Evolutionary conservation across 192 early-diverging fungal species (phyloP).

Genomic region (Lobosporangium transversale): DNA sequence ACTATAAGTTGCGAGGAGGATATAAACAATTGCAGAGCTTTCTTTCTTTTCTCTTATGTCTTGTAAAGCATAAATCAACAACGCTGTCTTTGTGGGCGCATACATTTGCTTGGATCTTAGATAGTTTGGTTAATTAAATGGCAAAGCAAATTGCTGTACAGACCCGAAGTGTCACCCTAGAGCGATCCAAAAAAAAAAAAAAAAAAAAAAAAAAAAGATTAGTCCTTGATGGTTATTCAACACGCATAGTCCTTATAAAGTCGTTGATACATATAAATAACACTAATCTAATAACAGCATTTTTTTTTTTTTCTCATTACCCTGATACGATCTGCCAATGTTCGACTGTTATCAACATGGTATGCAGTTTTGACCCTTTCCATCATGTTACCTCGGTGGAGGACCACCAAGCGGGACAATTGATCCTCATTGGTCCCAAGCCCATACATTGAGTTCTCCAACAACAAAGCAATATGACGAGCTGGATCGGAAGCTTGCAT

Average conservation of each 20-base stretch:
- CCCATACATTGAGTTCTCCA: constrained; percentile 43
- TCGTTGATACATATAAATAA: too few species aligned
- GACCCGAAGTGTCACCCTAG: constrained; percentile 50
- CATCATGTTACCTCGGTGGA: constrained; percentile 45
- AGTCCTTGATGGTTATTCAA: background rate
- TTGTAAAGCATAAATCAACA: background rate
- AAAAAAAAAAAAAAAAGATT: background rate
- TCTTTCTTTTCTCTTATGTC: background rate
- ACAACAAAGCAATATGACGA: constrained; percentile 30
- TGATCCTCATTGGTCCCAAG: constrained; percentile 52
- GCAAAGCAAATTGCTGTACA: constrained; percentile 45
- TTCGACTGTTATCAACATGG: constrained; percentile 34
- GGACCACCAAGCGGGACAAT: constrained; percentile 39
- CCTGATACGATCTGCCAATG: constrained; percentile 43
- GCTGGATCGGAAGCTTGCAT: constrained; percentile 45
- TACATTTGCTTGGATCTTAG: too few species aligned
- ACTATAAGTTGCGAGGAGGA: too few species aligned
- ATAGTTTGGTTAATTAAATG: constrained; percentile 53
- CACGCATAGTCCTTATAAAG: too few species aligned
- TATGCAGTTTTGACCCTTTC: constrained; percentile 45
- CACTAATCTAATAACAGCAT: too few species aligned
- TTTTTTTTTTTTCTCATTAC: constrained; percentile 8
- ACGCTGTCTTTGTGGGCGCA: background rate
- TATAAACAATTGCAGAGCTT: too few species aligned
- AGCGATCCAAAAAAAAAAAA: background rate